A percentile compares a stretch with the other conserved stretches of the same genome.
phyloP scores from a whole-genome alignment of 2,329 filamentous ascomycete species.

The Incumbomyces delicatus region DNA sequence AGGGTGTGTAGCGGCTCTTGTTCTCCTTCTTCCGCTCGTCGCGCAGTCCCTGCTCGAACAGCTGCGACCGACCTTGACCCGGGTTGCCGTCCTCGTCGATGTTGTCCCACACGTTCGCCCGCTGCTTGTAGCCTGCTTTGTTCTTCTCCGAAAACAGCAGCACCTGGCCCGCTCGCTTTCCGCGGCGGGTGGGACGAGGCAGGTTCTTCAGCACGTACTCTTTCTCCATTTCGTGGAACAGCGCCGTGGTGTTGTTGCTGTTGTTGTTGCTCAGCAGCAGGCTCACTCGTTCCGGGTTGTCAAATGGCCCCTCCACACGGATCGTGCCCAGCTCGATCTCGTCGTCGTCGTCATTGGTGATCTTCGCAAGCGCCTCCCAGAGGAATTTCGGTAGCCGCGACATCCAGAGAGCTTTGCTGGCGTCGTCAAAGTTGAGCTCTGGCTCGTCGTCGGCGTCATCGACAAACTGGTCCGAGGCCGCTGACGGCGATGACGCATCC shows the following conservation, averaged over 20 bases:
- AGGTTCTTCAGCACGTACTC: slow-evolving; percentile 75
- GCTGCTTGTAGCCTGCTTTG: slow-evolving; percentile 59
- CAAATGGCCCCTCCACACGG: slow-evolving; percentile 47
- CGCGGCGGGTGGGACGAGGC: slow-evolving; percentile 37
- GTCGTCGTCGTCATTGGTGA: slow-evolving; percentile 74
- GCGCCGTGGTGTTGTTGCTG: slow-evolving; percentile 27
- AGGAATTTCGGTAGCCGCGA: slow-evolving; percentile 70
- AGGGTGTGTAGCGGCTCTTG: slow-evolving; percentile 51
- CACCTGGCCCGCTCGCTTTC: slow-evolving; percentile 60
- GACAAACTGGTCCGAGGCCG: slow-evolving; percentile 9
- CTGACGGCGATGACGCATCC: slow-evolving; percentile 14
- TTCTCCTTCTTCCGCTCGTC: slow-evolving; percentile 36
- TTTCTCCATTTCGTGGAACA: slow-evolving; percentile 71
- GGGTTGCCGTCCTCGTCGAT: slow-evolving; percentile 34
- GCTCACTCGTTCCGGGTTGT: slow-evolving; percentile 43
- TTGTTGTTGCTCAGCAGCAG: slow-evolving; percentile 55
- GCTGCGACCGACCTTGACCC: slow-evolving; percentile 31
- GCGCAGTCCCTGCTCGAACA: slow-evolving; percentile 37
- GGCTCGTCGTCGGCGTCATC: slow-evolving; percentile 57
- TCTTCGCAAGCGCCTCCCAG: slow-evolving; percentile 66
- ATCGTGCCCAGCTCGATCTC: slow-evolving; percentile 75
- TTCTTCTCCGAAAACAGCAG: slow-evolving; percentile 93
- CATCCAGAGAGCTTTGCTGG: slow-evolving; percentile 51
- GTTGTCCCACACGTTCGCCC: slow-evolving; percentile 27
- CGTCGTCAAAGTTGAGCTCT: slow-evolving; percentile 50